Evolutionary conservation across 1,139 yeast genomes (phyloP).

Genomic region (Magnusiomyces tetraspermus): DNA sequence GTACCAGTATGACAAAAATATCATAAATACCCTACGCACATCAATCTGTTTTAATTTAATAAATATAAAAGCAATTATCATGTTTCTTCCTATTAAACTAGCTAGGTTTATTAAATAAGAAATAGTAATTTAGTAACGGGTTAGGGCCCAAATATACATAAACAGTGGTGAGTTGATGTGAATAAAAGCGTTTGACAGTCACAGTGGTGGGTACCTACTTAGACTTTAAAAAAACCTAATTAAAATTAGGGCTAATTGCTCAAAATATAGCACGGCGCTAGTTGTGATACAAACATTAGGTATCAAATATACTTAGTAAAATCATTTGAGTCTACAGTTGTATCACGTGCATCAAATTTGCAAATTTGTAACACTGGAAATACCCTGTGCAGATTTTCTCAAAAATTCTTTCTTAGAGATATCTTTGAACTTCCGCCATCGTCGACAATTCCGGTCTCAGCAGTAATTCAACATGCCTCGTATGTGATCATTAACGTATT

Average conservation of each 20-base stretch:
- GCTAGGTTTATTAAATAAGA: no score
- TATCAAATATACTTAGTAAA: not conserved
- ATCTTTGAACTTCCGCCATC: constrained; percentile 14
- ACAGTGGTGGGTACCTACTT: no score
- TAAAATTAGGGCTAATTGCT: not conserved
- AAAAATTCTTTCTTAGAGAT: constrained; percentile 13
- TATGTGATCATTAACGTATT: constrained; percentile 10
- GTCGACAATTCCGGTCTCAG: constrained; percentile 16
- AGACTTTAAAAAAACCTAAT: no score
- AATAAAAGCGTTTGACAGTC: no score
- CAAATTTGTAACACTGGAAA: not conserved
- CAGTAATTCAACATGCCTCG: constrained; percentile 16
- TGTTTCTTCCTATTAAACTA: no score
- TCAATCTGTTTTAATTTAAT: no score
- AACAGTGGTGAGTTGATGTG: no score
- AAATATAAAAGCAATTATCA: no score
- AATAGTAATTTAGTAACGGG: no score
- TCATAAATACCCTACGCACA: no score
- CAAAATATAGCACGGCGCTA: not conserved
- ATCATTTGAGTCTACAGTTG: not conserved
- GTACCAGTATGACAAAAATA: no score
- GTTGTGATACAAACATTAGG: not conserved
- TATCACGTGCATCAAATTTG: not conserved
- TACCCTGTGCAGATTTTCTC: constrained; percentile 2
- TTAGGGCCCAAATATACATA: no score